These are phyloP conservation scores for Tetrahymena elliotti DNA, from an alignment of 73 alveolate genomes.

Conservation along the genomic window DNA sequence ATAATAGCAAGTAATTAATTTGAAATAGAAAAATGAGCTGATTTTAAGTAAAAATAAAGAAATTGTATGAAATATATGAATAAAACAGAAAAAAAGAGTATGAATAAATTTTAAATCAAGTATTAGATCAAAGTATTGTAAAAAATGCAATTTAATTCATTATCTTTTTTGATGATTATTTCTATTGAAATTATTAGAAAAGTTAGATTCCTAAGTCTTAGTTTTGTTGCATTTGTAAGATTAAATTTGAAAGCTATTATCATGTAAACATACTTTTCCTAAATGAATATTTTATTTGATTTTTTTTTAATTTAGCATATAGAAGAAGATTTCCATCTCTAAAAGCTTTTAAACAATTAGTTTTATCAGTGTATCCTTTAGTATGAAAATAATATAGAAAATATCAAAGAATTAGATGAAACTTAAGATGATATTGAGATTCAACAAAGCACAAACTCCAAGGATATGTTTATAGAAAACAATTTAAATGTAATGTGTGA, in stretches of 20 bases:
- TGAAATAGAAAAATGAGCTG: background rate
- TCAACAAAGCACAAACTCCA: background rate
- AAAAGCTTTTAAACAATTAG: background rate
- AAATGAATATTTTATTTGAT: too few species aligned
- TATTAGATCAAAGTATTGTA: background rate
- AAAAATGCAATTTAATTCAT: too few species aligned
- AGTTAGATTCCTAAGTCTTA: background rate
- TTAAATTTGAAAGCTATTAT: background rate
- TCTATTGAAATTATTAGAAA: background rate
- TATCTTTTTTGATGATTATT: too few species aligned
- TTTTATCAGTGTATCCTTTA: background rate
- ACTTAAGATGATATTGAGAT: background rate
- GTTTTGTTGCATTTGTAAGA: background rate
- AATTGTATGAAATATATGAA: background rate
- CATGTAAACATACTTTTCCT: background rate
- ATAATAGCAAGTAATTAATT: background rate
- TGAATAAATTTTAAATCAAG: background rate
- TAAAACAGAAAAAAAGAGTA: background rate
- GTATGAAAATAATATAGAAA: background rate
- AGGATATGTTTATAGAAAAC: too few species aligned
- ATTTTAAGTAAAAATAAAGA: background rate
- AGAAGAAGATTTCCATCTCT: background rate
- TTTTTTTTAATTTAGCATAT: background rate
- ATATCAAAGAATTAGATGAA: background rate
- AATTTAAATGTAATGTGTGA: too few species aligned